Evolutionary conservation across 441 rosid species (phyloP).

Genomic region (Bruguiera hainesii): DNA sequence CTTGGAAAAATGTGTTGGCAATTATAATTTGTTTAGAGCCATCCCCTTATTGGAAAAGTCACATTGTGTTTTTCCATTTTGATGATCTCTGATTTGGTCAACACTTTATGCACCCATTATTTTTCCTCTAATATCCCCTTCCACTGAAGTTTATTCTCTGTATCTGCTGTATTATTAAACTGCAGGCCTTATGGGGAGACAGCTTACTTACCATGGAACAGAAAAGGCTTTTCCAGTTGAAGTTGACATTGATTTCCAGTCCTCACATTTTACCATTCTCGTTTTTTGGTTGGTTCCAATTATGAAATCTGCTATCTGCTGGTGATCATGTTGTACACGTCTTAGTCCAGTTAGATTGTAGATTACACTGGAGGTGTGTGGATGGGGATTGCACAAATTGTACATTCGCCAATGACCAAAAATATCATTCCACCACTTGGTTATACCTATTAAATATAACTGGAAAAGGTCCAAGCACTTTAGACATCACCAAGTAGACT

Average conservation of each 20-base stretch:
- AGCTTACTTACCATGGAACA: constrained; percentile 46
- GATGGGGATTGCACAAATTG: too few species aligned
- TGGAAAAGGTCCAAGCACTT: too few species aligned
- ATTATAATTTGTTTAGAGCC: constrained; percentile 1
- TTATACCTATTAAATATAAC: too few species aligned
- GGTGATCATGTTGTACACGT: neutral
- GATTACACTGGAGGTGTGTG: neutral
- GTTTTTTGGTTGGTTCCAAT: neutral
- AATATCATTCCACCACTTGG: too few species aligned
- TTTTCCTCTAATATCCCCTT: neutral
- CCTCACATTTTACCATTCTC: too few species aligned
- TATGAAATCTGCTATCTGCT: neutral
- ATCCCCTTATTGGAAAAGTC: neutral
- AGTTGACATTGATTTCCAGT: neutral
- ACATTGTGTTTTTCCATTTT: neutral
- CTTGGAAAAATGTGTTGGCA: neutral
- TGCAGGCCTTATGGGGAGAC: constrained; percentile 55
- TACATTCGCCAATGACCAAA: too few species aligned
- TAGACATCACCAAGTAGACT: too few species aligned
- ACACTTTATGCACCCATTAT: neutral
- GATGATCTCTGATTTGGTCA: neutral
- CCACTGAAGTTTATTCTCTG: neutral
- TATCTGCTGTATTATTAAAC: constrained; percentile 1
- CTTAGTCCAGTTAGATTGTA: neutral
- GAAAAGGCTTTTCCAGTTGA: constrained; percentile 45